phyloP scores from a whole-genome alignment of 257 asterid genomes.

The Solanum chaucha region DNA sequence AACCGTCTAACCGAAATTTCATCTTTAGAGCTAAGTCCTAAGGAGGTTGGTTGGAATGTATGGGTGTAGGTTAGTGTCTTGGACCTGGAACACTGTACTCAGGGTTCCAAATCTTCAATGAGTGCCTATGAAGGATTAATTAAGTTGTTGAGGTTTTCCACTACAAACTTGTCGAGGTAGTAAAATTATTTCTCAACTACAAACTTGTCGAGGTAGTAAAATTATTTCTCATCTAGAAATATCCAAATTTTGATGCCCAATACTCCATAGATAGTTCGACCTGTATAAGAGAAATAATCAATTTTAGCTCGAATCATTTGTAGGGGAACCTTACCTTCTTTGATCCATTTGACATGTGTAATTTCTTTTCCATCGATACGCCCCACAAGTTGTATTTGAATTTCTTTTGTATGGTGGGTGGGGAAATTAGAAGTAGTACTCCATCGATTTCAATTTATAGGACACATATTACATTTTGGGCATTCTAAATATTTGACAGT shows the following conservation, averaged over 20 bases:
- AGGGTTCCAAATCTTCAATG: background rate
- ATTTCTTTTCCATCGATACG: background rate
- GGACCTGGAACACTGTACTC: background rate
- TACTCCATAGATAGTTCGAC: background rate
- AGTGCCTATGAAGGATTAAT: background rate
- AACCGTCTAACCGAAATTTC: background rate
- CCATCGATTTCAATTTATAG: background rate
- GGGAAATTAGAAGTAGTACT: background rate
- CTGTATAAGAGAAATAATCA: background rate
- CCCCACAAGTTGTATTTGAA: background rate
- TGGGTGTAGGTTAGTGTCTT: background rate
- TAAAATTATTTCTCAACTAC: background rate
- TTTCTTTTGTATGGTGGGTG: background rate
- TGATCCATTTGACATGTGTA: background rate
- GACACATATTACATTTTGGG: background rate
- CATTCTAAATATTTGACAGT: background rate
- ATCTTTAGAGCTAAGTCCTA: background rate
- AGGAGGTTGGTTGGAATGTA: background rate
- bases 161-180: background rate
- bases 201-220: background rate
- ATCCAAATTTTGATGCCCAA: background rate
- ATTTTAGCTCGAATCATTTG: background rate
- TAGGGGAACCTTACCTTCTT: background rate
- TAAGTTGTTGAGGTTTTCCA: background rate
- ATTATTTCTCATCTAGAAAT: background rate